Conservation (phyloP, 2,329 filamentous ascomycete species). For the Alternaria longipes region DNA sequence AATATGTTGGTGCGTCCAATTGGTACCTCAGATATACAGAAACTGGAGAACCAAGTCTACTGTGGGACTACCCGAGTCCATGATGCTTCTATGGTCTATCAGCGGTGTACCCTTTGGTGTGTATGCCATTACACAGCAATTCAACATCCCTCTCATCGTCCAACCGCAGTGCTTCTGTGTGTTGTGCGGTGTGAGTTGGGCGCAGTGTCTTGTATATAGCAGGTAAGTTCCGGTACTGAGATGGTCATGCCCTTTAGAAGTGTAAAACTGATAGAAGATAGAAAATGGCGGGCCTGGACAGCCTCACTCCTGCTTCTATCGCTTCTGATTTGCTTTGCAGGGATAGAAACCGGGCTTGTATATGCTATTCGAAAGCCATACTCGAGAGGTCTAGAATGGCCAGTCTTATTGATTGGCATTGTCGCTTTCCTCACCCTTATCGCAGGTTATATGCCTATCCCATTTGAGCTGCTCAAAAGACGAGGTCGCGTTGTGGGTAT, state of each 20-base stretch:
- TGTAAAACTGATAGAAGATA: constrained; percentile 6
- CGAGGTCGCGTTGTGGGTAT: constrained; percentile 67
- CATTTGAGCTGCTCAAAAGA: constrained; percentile 68
- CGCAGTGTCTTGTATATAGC: constrained; percentile 59
- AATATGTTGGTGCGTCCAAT: constrained; percentile 51
- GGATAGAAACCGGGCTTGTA: constrained; percentile 63
- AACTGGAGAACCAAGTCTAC: constrained; percentile 73
- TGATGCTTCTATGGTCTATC: constrained; percentile 75
- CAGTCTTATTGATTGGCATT: constrained; percentile 63
- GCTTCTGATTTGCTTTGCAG: constrained; percentile 57
- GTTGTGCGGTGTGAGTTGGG: constrained; percentile 58
- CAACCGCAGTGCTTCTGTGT: constrained; percentile 61
- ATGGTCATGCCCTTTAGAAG: not conserved
- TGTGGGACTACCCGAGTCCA: constrained; percentile 69
- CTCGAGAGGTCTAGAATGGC: constrained; percentile 59
- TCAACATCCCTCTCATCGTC: constrained; percentile 53
- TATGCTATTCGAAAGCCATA: constrained; percentile 65
- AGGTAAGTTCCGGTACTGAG: constrained; percentile 43
- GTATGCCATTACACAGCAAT: constrained; percentile 63
- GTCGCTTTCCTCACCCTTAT: constrained; percentile 65
- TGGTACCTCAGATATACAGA: constrained; percentile 66
- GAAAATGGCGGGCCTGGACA: constrained; percentile 53
- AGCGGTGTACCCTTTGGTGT: constrained; percentile 72
- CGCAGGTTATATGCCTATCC: constrained; percentile 65
- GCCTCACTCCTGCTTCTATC: constrained; percentile 21